Evolutionary conservation across 2,329 filamentous ascomycete species (phyloP), one percentile per base, ranked within the genome.

Genomic region (Fusarium veterinarium): DNA sequence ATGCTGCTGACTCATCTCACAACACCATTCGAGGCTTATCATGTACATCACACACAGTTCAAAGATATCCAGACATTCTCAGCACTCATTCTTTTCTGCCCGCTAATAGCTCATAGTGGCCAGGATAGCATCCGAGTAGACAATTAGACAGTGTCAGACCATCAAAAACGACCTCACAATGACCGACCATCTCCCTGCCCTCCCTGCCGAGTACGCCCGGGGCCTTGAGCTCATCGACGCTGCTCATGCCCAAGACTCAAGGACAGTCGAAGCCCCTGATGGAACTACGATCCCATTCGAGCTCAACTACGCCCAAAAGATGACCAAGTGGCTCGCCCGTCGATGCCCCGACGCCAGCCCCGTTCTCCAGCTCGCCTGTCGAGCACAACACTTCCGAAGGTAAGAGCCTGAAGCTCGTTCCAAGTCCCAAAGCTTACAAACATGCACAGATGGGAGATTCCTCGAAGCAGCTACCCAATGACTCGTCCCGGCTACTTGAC

Each of bases 361-460:
- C 3, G 82, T 89, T 30, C 86, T 97, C 60, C 90, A 90, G 70
- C 86, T 96, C 51, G 94, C 94, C 23, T 92, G 95, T 73, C 91
- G 93, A 73, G 94, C 93, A 16, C 94, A 97, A 81, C 94, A 97
- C 81, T 93, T 97, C 77, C 89, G 91, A 59, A 91, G 93, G 82
- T 88, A 53, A 58, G 64, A 63, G 20, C n/a, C 23, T 35, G 13
- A 17, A 53, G 41, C 42, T 37, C 9, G 23, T 20, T 16, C 8
- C 20, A 8, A 31, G n/a, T 28, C 38, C 17, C 40, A 20, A 23
- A 40, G 51, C 53, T 70, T 23, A 64, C 60, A 11, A 51, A 28
- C 16, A 28, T 11, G 11, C 59, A 40, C 38, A 87, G 88, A 74
- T 97, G 94, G 94, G 93, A 97, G 82, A 89, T 95, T 3, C 93